A percentile compares a stretch with the other conserved stretches of the same genome.
Conservation (phyloP, 306 rosid genomes). For the Gastrolobium bilobum region DNA sequence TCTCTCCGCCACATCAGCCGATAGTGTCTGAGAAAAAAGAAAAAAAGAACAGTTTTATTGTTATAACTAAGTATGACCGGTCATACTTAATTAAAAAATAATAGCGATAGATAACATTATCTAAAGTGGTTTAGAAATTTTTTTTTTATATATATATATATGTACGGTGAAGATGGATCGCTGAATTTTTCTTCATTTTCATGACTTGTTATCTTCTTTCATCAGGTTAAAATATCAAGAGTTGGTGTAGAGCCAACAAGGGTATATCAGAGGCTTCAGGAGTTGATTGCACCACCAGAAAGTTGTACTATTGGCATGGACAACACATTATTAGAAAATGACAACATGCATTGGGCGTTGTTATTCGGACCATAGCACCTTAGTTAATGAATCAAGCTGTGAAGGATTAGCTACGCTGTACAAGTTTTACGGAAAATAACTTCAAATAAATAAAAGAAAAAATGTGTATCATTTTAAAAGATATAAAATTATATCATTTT, state of each 20-base stretch:
- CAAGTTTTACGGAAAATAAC: not conserved
- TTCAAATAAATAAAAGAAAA: not conserved
- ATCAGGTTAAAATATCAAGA: conserved; percentile 69
- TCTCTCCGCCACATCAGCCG: too few species aligned
- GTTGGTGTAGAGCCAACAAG: conserved; percentile 72
- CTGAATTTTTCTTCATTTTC: not conserved
- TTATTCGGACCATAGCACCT: not conserved
- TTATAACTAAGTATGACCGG: too few species aligned
- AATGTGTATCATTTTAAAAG: too few species aligned
- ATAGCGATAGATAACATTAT: too few species aligned
- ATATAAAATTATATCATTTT: too few species aligned
- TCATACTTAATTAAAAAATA: too few species aligned
- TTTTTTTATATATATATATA: too few species aligned
- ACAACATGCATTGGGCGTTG: not conserved
- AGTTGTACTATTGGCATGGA: not conserved
- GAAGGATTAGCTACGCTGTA: not conserved
- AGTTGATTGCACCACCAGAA: conserved; percentile 47
- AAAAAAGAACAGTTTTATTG: too few species aligned
- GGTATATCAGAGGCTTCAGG: conserved; percentile 64
- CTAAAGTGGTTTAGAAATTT: too few species aligned
- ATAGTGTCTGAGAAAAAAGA: too few species aligned
- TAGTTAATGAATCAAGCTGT: not conserved
- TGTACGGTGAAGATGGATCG: too few species aligned
- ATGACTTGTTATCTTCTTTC: not conserved
- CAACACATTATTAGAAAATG: not conserved